Conservation (phyloP, 805 yeast genomes). For the Lipomyces anomalus region DNA sequence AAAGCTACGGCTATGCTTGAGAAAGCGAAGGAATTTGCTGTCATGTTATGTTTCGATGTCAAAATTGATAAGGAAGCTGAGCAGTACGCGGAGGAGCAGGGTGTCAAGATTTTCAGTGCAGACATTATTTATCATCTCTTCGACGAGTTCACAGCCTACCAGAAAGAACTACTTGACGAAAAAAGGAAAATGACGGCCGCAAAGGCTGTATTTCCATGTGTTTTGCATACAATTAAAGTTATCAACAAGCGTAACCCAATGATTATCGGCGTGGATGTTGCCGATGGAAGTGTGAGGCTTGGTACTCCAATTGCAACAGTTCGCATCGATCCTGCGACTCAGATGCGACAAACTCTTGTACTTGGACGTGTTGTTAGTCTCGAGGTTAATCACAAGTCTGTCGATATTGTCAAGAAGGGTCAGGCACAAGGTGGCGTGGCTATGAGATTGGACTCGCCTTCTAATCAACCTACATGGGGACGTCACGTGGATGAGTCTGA, state of each 20-base stretch:
- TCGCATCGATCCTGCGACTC: conserved; percentile 78
- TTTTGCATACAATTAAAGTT: conserved; percentile 86
- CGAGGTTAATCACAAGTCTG: conserved; percentile 91
- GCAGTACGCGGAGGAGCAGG: conserved; percentile 92
- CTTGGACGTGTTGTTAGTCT: conserved; percentile 88
- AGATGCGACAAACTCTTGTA: conserved; percentile 57
- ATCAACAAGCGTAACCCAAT: conserved; percentile 98
- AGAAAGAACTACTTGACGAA: conserved; percentile 76
- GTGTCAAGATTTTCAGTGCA: conserved; percentile 87
- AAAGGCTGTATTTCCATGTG: conserved; percentile 92
- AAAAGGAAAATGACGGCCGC: conserved; percentile 84
- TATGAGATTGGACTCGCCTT: conserved; percentile 88
- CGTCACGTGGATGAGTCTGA: conserved; percentile 96
- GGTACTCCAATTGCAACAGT: conserved; percentile 98
- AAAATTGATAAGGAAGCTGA: conserved; percentile 97
- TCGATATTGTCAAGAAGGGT: conserved; percentile 78
- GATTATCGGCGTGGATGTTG: conserved; percentile 98
- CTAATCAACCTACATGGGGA: conserved; percentile 95
- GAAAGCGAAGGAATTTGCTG: conserved; percentile 89
- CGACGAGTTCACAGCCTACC: conserved; percentile 91
- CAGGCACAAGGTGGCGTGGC: conserved; percentile 98
- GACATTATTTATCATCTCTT: conserved; percentile 95
- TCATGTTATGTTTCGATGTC: conserved; percentile 98
- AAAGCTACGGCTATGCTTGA: conserved; percentile 95
- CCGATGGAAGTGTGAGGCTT: conserved; percentile 79